A percentile compares a stretch with the other conserved stretches of the same genome.
Conservation (phyloP, 2,329 filamentous ascomycete species). For the Monilinia polystroma region DNA sequence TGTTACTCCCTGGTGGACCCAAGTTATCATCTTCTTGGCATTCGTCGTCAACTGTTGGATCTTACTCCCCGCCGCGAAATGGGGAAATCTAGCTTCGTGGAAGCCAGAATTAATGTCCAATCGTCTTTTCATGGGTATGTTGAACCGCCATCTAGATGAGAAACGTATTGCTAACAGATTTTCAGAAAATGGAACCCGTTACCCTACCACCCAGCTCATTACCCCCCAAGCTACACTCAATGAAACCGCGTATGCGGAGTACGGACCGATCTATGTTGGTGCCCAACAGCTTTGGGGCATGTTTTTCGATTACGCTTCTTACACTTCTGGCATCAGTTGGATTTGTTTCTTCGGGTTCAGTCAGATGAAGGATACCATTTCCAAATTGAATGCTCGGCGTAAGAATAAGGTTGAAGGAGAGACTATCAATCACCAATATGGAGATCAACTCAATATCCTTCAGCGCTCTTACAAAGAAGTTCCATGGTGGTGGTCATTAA, state of each 20-base stretch:
- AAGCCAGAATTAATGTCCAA: constrained; percentile 59
- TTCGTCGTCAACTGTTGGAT: constrained; percentile 59
- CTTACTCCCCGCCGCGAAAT: constrained; percentile 58
- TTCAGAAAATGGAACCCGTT: constrained; percentile 40
- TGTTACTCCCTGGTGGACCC: constrained; percentile 59
- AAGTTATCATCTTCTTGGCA: constrained; percentile 54
- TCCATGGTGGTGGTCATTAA: constrained; percentile 57
- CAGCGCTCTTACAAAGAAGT: constrained; percentile 58
- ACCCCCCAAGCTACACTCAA: constrained; percentile 40
- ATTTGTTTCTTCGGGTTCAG: constrained; percentile 55
- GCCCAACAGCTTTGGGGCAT: constrained; percentile 57
- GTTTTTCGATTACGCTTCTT: constrained; percentile 61
- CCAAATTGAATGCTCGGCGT: constrained; percentile 46
- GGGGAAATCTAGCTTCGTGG: constrained; percentile 53
- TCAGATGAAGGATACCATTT: constrained; percentile 48
- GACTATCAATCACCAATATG: constrained; percentile 54
- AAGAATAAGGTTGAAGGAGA: constrained; percentile 38
- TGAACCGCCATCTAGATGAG: background rate
- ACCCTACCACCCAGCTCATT: constrained; percentile 41
- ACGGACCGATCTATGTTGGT: constrained; percentile 57
- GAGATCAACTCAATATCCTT: constrained; percentile 58
- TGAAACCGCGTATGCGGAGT: constrained; percentile 47
- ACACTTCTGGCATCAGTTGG: constrained; percentile 58
- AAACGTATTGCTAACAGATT: background rate
- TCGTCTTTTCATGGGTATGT: constrained; percentile 48